Percentiles rank a stretch among this genome's conserved stretches.
phyloP scores from a whole-genome alignment of 2,329 filamentous ascomycete genomes.

The Trichoderma afroharzianum region DNA sequence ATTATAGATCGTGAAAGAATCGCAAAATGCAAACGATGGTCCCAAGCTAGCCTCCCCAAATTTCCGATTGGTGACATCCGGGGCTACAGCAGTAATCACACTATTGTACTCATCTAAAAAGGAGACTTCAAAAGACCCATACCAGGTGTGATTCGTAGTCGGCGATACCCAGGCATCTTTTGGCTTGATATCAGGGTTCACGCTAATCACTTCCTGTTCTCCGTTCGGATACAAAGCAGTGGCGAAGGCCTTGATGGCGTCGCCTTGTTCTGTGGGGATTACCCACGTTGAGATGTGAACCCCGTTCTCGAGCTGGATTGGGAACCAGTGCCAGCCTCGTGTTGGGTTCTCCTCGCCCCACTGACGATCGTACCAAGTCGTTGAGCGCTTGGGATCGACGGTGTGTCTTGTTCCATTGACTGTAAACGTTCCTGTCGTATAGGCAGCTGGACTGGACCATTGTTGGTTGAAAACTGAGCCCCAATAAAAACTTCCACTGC shows the following conservation, averaged over 20 bases:
- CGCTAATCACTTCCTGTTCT: neutral
- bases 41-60: neutral
- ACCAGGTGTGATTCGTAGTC: neutral
- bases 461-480: neutral
- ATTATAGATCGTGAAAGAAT: neutral
- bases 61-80: neutral
- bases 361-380: neutral
- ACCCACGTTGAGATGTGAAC: neutral
- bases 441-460: neutral
- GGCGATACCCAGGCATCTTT: neutral
- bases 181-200: neutral
- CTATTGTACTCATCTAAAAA: neutral
- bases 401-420: neutral
- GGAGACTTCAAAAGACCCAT: neutral
- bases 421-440: neutral
- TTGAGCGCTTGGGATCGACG: neutral
- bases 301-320: neutral
- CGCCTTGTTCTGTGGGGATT: neutral
- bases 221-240: neutral
- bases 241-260: neutral
- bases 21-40: neutral
- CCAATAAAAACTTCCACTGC: neutral
- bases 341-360: neutral
- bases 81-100: neutral
- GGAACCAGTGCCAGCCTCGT: neutral